These are phyloP conservation scores for Candida bentonensis DNA, from an alignment of 805 yeast genomes.

Conservation along the genomic window DNA sequence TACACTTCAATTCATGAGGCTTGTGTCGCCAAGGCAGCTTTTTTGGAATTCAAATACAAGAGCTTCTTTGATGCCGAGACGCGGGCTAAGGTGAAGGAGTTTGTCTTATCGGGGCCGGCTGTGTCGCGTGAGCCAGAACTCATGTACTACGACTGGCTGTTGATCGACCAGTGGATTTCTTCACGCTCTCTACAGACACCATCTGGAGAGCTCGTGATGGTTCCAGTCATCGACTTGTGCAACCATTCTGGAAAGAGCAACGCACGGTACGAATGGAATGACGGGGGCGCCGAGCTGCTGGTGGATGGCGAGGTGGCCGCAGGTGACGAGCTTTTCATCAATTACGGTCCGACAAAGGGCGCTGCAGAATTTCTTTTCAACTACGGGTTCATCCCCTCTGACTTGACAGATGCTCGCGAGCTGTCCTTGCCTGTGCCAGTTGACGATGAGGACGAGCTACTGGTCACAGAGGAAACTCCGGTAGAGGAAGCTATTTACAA, in stretches of 20 bases:
- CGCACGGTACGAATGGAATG: slow-evolving; percentile 24
- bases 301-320: slow-evolving; percentile 3
- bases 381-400: slow-evolving; percentile 25
- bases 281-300: slow-evolving; percentile 8
- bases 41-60: slow-evolving; percentile 12
- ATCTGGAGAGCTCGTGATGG: slow-evolving; percentile 27
- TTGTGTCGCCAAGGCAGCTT: slow-evolving; percentile 11
- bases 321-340: slow-evolving; percentile 20
- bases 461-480: neutral
- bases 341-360: slow-evolving; percentile 23
- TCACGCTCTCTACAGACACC: slow-evolving; percentile 22
- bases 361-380: slow-evolving; percentile 25
- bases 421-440: neutral
- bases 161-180: slow-evolving; percentile 23
- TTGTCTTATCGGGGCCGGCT: neutral
- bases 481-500: slow-evolving; percentile 1
- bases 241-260: slow-evolving; percentile 27
- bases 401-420: slow-evolving; percentile 4
- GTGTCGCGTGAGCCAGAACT: slow-evolving; percentile 4
- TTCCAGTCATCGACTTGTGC: slow-evolving; percentile 41
- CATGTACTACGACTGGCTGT: slow-evolving; percentile 15
- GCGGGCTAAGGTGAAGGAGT: slow-evolving; percentile 4
- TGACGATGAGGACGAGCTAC: neutral
- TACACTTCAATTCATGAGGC: slow-evolving; percentile 17
- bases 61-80: slow-evolving; percentile 7